Evolutionary conservation across 345 rosid species (phyloP), one percentile per base, ranked within the genome.

Genomic region (Kernera saxatilis): DNA sequence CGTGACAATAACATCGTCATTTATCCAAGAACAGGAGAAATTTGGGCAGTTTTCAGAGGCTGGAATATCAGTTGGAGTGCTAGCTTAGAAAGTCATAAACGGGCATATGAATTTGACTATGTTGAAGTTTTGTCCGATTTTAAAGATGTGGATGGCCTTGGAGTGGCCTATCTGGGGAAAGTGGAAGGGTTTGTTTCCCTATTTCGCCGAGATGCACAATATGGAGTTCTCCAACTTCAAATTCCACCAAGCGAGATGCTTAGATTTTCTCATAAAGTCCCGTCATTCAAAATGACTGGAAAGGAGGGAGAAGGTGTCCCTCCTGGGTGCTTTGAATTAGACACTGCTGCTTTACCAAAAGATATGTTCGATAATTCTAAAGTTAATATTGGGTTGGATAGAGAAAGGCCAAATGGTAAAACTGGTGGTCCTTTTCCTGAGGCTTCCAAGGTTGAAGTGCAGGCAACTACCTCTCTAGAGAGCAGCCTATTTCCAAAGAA

Each of bases 1-100:
- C 70, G 63, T 52, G 73, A 70, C 69, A 32, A 67, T 36, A 52
- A 61, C 36, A 78, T 46, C 49, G 5, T 59, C 57, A 75, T 93
- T 33, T 86, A 87, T 80, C 98, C 96, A 72, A 79, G 78, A 67
- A 80, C 65, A 57, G 96, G 97, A 59, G 97, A 93, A 76, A 81
- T 80, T 46, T 93, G 98, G 98, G 97, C 98, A 44, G 70, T 91
- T 53, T 93, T 84, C 69, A 87, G 79, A 80, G 78, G 83, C 53
- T 86, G 97, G 97, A 77, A 89, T 76, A 69, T 75, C 21, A 82
- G 73, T 30, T 87, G 92, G 94, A 64, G 49, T 69, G 65, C 79
- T 12, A 75, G 80, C 43, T 82, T 82, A 45, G 84, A 78, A 43
- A 81, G 81, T 49, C 84, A 82, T 77, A 56, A 69, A 56, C 72